Percentiles rank a stretch among this genome's conserved stretches.
These are phyloP conservation scores for Eustoma russellianum DNA, from an alignment of 257 asterid genomes.

Conservation along the genomic window DNA sequence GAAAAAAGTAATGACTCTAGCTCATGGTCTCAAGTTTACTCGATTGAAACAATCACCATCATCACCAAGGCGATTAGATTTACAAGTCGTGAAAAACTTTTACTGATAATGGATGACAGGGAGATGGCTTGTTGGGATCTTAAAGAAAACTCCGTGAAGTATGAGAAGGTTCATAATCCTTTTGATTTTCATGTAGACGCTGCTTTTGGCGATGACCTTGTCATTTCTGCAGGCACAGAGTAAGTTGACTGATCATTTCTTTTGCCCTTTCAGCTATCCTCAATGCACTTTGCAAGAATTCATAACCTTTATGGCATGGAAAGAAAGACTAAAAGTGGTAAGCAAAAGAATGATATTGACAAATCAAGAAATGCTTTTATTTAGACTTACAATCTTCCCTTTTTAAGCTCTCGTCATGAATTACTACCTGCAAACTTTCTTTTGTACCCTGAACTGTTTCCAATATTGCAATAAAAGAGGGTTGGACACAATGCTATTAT, in stretches of 20 bases:
- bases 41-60: background rate
- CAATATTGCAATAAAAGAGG: background rate
- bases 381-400: too few relatives aligned
- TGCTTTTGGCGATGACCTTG: constrained; percentile 8
- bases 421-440: background rate
- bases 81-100: constrained; percentile 4
- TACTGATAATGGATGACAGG: background rate
- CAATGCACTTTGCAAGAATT: background rate
- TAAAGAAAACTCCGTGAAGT: background rate
- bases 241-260: background rate
- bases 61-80: background rate
- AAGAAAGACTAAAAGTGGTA: too few relatives aligned
- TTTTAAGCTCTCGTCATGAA: too few relatives aligned
- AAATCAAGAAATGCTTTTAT: too few relatives aligned
- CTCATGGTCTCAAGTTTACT: constrained; percentile 2
- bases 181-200: constrained; percentile 6
- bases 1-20: background rate
- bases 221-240: constrained; percentile 1
- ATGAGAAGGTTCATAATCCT: background rate
- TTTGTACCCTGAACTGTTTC: background rate
- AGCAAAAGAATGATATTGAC: too few relatives aligned
- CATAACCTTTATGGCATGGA: background rate
- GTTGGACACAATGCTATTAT: too few relatives aligned
- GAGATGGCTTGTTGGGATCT: constrained; percentile 7
- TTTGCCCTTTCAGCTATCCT: background rate